phyloP scores from a whole-genome alignment of 2,329 filamentous ascomycete genomes.

The Rutstroemia sp. region DNA sequence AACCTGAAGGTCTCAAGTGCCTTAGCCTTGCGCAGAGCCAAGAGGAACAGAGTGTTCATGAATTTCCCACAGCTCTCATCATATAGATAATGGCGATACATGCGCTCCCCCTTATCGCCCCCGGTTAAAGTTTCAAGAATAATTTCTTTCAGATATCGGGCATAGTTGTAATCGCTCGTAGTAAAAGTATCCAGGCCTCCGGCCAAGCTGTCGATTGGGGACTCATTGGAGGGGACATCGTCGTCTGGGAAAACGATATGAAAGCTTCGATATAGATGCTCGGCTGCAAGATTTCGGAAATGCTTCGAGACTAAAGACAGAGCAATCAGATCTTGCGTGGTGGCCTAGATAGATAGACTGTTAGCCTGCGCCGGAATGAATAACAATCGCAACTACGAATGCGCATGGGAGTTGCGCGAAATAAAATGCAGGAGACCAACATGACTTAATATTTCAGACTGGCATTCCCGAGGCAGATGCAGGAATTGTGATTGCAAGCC shows the following conservation, averaged over 20 bases:
- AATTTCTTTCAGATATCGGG: constrained; percentile 47
- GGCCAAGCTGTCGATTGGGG: constrained; percentile 49
- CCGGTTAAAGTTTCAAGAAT: constrained; percentile 47
- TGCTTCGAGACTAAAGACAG: constrained; percentile 51
- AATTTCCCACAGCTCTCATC: constrained; percentile 54
- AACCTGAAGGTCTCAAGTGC: constrained; percentile 51
- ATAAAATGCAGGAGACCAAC: too few species aligned
- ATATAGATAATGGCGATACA: constrained; percentile 48
- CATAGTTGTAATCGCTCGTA: constrained; percentile 58
- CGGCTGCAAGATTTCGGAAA: constrained; percentile 50
- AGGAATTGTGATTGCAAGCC: too few species aligned
- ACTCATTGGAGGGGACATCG: constrained; percentile 44
- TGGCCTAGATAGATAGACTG: constrained; percentile 34
- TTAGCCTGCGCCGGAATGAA: background rate
- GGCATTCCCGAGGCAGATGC: too few species aligned
- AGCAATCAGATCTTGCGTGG: constrained; percentile 45
- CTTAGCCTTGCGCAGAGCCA: constrained; percentile 48
- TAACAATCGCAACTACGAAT: too few species aligned
- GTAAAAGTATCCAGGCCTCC: constrained; percentile 53
- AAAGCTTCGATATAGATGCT: constrained; percentile 52
- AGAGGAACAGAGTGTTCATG: constrained; percentile 51
- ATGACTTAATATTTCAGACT: too few species aligned
- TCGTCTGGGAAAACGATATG: constrained; percentile 55
- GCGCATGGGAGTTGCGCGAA: too few species aligned
- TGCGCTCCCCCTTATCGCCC: constrained; percentile 44